A percentile compares a stretch with the other conserved stretches of the same genome.
Evolutionary conservation across 2,329 filamentous ascomycete species (phyloP).

Genomic region (Fonsecaea multimorphosa): DNA sequence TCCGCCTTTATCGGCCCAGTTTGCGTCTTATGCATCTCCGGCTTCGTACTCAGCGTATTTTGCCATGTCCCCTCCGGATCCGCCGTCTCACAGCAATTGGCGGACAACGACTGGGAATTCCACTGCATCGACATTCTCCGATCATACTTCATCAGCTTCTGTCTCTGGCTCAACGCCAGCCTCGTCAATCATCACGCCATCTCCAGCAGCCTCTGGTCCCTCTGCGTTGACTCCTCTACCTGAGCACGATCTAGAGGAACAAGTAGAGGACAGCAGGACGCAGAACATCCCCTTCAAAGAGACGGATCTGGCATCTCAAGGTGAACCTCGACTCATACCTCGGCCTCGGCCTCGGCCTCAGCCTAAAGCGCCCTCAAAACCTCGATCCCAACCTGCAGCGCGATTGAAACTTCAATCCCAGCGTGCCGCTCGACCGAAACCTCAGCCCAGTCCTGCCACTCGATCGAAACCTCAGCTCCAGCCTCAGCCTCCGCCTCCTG

Average conservation of each 20-base stretch:
- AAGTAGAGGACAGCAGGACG: not conserved
- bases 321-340: not conserved
- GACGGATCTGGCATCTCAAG: not conserved
- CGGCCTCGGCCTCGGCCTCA: not conserved
- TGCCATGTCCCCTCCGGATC: slow-evolving; percentile 48
- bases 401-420: not conserved
- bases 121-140: slow-evolving; percentile 33
- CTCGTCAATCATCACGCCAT: slow-evolving; percentile 29
- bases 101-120: slow-evolving; percentile 31
- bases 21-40: slow-evolving; percentile 44
- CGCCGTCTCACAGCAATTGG: slow-evolving; percentile 42
- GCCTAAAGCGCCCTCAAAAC: not conserved
- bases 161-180: slow-evolving; percentile 29
- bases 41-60: slow-evolving; percentile 45
- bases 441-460: not conserved
- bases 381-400: not conserved
- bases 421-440: not conserved
- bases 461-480: not conserved
- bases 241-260: slow-evolving; percentile 14
- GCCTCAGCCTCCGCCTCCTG: not conserved
- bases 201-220: slow-evolving; percentile 27
- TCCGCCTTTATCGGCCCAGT: slow-evolving; percentile 40
- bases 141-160: slow-evolving; percentile 29
- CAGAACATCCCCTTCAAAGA: not conserved
- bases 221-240: slow-evolving; percentile 8